A percentile compares a stretch with the other conserved stretches of the same genome.
Evolutionary conservation across 1,139 yeast genomes (phyloP).

Genomic region (Hemisphaericaspora lyxosophila): DNA sequence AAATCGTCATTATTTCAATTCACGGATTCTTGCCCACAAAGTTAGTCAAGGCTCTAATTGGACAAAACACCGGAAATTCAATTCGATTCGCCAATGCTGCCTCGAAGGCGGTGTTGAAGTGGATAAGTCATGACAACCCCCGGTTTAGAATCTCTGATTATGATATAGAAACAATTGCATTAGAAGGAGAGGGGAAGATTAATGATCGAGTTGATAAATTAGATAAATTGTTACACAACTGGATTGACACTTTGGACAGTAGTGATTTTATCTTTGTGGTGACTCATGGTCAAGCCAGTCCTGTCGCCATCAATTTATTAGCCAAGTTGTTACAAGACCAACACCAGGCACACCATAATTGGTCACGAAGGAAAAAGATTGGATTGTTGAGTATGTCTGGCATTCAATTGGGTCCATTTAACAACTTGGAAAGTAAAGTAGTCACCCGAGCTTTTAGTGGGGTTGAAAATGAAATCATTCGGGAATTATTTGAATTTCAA

Average conservation of each 20-base stretch:
- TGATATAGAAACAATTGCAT: slow-evolving; percentile 46
- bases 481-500: slow-evolving; percentile 49
- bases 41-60: slow-evolving; percentile 46
- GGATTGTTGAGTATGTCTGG: slow-evolving; percentile 51
- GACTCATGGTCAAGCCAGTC: slow-evolving; percentile 47
- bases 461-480: slow-evolving; percentile 48
- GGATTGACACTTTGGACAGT: slow-evolving; percentile 34
- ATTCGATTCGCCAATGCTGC: slow-evolving; percentile 35
- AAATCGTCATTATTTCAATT: slow-evolving; percentile 45
- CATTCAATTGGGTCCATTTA: slow-evolving; percentile 42
- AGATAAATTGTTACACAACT: slow-evolving; percentile 39
- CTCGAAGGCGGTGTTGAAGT: slow-evolving; percentile 33
- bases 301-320: slow-evolving; percentile 45
- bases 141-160: slow-evolving; percentile 20
- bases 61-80: slow-evolving; percentile 49
- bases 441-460: slow-evolving; percentile 47
- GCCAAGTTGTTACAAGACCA: slow-evolving; percentile 27
- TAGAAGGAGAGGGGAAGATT: slow-evolving; percentile 55
- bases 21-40: slow-evolving; percentile 58
- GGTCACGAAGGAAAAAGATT: slow-evolving; percentile 21
- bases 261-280: slow-evolving; percentile 47
- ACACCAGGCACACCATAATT: slow-evolving; percentile 13
- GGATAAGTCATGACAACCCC: slow-evolving; percentile 35
- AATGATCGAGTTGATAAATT: slow-evolving; percentile 39
- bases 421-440: slow-evolving; percentile 45